These are phyloP conservation scores for Phalaenopsis hybrid DNA, from an alignment of 116 monocot species.

Conservation along the genomic window DNA sequence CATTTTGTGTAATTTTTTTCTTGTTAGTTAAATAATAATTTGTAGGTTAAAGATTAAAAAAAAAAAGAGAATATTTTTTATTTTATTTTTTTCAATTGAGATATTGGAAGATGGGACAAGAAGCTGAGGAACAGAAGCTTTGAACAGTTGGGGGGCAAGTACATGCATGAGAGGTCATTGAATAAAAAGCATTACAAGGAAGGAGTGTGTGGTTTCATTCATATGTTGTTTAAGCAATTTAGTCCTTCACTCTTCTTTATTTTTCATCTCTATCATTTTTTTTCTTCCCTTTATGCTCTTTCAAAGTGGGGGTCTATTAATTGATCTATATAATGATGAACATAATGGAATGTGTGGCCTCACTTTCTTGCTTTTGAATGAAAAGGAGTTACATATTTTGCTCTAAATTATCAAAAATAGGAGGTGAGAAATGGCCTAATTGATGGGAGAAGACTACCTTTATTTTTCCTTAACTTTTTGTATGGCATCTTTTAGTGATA, in stretches of 20 bases:
- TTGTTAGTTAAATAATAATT: slow-evolving; percentile 18
- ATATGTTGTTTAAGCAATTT: background rate
- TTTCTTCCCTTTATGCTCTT: background rate
- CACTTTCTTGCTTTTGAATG: background rate
- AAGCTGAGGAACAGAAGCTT: slow-evolving; percentile 31
- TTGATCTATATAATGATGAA: background rate
- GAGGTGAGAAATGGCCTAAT: background rate
- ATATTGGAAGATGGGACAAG: slow-evolving; percentile 39
- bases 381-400: background rate
- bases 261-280: background rate
- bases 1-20: background rate
- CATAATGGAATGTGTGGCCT: background rate
- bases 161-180: slow-evolving; percentile 23
- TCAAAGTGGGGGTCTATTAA: background rate
- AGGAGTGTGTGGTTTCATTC: background rate
- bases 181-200: slow-evolving; percentile 8
- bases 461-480: background rate
- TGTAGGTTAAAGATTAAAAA: background rate
- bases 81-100: background rate
- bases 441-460: background rate
- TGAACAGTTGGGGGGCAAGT: slow-evolving; percentile 19
- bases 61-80: background rate
- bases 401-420: background rate
- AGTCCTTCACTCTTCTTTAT: background rate
- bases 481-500: background rate